phyloP scores from a whole-genome alignment of 371 early-diverging fungal species.

The Haplosporangium sp. region DNA sequence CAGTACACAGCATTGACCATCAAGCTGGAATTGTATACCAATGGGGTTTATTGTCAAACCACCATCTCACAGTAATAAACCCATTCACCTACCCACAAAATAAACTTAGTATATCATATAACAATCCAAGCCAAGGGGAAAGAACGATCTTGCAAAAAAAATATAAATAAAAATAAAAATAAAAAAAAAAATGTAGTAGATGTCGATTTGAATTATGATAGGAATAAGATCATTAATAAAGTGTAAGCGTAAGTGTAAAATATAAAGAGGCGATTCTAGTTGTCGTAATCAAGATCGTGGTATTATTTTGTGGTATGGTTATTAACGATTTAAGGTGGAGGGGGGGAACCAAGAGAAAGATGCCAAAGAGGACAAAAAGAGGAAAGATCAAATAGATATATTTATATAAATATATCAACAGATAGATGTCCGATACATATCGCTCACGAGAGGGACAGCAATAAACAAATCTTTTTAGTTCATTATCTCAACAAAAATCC shows the following conservation, averaged over 20 bases:
- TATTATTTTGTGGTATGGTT: too few relatives aligned
- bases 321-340: not conserved
- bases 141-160: not conserved
- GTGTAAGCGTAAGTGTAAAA: not conserved
- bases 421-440: not conserved
- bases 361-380: slow-evolving; percentile 6
- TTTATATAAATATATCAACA: not conserved
- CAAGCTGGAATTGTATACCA: too few relatives aligned
- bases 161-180: not conserved
- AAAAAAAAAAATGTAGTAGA: not conserved
- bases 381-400: slow-evolving; percentile 1
- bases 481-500: not conserved
- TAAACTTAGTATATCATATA: slow-evolving; percentile 4
- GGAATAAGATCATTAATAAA: not conserved
- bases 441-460: not conserved
- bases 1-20: too few relatives aligned
- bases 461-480: not conserved
- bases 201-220: not conserved
- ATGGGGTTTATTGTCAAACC: not conserved
- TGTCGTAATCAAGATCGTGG: not conserved
- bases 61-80: not conserved
- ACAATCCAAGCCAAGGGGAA: slow-evolving; percentile 10
- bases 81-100: not conserved
- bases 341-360: not conserved
- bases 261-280: not conserved